Conservation (phyloP, 805 yeast genomes). For the Candida gorgasii region DNA sequence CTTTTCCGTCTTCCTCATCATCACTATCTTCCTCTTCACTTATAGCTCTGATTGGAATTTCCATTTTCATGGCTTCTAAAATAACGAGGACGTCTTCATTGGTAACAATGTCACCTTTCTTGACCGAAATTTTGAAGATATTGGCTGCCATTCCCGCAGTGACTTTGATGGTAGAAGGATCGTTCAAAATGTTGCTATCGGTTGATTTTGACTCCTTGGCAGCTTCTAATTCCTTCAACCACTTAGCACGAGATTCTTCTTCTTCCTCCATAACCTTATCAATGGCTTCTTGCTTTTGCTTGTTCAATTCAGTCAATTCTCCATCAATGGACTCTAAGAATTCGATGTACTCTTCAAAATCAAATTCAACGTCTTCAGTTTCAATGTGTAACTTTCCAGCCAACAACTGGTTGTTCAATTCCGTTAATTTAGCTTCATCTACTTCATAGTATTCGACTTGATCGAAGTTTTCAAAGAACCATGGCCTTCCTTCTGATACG, state of each 20-base stretch:
- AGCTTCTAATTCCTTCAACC: conserved; percentile 24
- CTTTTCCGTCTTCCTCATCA: conserved; percentile 13
- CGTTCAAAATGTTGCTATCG: conserved; percentile 16
- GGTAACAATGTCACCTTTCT: conserved; percentile 21
- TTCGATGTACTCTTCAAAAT: conserved; percentile 28
- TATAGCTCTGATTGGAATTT: conserved; percentile 27
- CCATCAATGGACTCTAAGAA: conserved; percentile 27
- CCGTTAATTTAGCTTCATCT: conserved; percentile 36
- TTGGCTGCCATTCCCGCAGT: conserved; percentile 32
- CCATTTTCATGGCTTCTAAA: conserved; percentile 39
- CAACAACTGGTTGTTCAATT: conserved; percentile 27
- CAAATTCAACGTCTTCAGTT: conserved; percentile 28
- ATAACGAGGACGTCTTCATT: conserved; percentile 23
- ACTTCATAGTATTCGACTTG: conserved; percentile 38
- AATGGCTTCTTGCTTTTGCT: conserved; percentile 12
- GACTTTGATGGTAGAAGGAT: conserved; percentile 22
- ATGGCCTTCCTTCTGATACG: conserved; percentile 21
- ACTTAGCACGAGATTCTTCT: conserved; percentile 17
- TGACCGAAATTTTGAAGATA: conserved; percentile 28
- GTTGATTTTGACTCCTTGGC: conserved; percentile 20
- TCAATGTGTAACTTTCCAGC: conserved; percentile 28
- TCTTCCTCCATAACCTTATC: conserved; percentile 19
- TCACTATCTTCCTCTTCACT: conserved; percentile 17
- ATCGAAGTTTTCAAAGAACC: conserved; percentile 33
- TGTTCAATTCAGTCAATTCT: conserved; percentile 21